These are phyloP conservation scores for Phialemonium atrogriseum DNA, from an alignment of 2,329 filamentous ascomycete species.

Conservation along the genomic window DNA sequence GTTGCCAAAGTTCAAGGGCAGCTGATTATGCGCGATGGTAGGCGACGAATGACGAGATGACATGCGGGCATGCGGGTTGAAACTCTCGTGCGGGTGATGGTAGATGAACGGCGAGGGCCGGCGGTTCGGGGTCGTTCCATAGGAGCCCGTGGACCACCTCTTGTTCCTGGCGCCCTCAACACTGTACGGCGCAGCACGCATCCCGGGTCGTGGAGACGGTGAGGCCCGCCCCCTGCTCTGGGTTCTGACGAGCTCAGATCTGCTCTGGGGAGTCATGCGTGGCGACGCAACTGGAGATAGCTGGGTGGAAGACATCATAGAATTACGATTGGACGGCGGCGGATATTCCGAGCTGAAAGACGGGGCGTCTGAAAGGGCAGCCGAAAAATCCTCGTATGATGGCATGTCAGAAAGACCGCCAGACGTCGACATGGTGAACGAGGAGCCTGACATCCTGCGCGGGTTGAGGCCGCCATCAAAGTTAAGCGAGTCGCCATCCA, in stretches of 20 bases:
- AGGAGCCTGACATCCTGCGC: constrained; percentile 63
- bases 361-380: constrained; percentile 56
- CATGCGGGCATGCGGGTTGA: constrained; percentile 48
- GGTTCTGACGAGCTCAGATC: constrained; percentile 52
- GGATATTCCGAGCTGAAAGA: constrained; percentile 62
- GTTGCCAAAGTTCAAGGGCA: constrained; percentile 46
- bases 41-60: constrained; percentile 44
- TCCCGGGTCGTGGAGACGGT: constrained; percentile 59
- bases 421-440: constrained; percentile 63
- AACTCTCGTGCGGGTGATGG: constrained; percentile 51
- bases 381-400: constrained; percentile 63
- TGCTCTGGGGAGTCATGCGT: constrained; percentile 51
- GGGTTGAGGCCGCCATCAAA: constrained; percentile 46
- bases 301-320: constrained; percentile 62
- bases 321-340: constrained; percentile 57
- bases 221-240: constrained; percentile 64
- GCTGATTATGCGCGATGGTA: constrained; percentile 34
- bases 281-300: constrained; percentile 68
- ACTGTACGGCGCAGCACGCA: constrained; percentile 63
- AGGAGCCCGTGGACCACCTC: constrained; percentile 72
- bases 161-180: constrained; percentile 60
- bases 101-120: constrained; percentile 55
- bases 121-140: constrained; percentile 46
- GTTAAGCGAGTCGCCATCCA: constrained; percentile 42
- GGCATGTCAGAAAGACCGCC: constrained; percentile 59